Percentiles rank a stretch among this genome's conserved stretches.
Evolutionary conservation across 768 basidiomycete genomes (phyloP).

Genomic region (Auriscalpium orientale): DNA sequence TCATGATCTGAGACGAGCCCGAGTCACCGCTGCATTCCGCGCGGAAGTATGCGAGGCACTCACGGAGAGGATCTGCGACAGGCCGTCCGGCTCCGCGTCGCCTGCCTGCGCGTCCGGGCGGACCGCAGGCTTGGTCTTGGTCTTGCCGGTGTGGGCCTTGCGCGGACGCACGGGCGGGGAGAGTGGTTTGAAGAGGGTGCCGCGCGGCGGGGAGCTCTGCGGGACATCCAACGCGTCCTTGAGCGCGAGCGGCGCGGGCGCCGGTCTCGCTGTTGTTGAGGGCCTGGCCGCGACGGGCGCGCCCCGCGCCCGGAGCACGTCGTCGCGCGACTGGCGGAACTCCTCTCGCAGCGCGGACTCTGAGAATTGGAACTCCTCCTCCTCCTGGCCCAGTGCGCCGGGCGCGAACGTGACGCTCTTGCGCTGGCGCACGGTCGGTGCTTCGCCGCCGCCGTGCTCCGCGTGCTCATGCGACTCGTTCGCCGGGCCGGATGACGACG

Average conservation of each 20-base stretch:
- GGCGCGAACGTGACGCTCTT: constrained; percentile 13
- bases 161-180: not conserved
- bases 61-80: not conserved
- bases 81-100: not conserved
- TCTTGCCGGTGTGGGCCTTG: not conserved
- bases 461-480: not conserved
- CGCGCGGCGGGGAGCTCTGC: not conserved
- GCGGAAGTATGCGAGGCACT: not conserved
- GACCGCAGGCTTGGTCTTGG: not conserved
- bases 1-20: constrained; percentile 2
- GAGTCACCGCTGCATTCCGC: not conserved
- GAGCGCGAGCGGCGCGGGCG: too few relatives aligned
- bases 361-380: not conserved
- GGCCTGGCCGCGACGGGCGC: too few relatives aligned
- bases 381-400: not conserved
- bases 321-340: too few relatives aligned
- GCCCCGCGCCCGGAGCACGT: too few relatives aligned
- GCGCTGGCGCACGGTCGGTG: constrained; percentile 2
- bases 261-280: too few relatives aligned
- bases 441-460: not conserved
- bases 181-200: not conserved
- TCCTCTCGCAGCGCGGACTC: not conserved
- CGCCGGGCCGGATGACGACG: not conserved
- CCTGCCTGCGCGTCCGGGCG: not conserved
- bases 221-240: not conserved